Conservation (phyloP, 2,329 filamentous ascomycete species). For the Aschersonia sp. region DNA sequence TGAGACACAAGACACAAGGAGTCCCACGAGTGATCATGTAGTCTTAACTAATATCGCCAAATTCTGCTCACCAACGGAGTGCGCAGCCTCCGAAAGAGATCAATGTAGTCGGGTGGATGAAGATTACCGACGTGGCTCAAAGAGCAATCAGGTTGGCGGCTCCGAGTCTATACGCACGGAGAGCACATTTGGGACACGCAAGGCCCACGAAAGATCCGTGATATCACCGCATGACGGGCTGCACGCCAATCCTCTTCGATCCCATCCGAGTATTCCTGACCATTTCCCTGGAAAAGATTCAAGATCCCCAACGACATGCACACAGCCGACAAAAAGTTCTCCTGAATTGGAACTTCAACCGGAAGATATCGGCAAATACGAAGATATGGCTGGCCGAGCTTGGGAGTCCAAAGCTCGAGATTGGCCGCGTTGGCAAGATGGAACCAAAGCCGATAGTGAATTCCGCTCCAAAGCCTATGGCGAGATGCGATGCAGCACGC, state of each 20-base stretch:
- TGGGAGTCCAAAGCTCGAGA: no score
- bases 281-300: background rate
- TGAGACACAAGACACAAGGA: background rate
- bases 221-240: background rate
- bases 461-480: constrained; percentile 46
- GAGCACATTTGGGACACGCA: background rate
- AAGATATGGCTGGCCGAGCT: no score
- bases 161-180: background rate
- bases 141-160: no score
- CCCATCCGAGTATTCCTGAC: constrained; percentile 24
- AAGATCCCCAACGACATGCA: background rate
- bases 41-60: no score
- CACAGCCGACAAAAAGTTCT: no score
- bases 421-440: background rate
- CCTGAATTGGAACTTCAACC: no score
- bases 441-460: constrained; percentile 17
- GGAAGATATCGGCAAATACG: no score
- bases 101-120: no score
- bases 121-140: no score
- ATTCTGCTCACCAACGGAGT: no score
- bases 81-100: no score
- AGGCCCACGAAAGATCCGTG: background rate
- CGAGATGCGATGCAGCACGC: constrained; percentile 36
- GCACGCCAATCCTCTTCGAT: constrained; percentile 38
- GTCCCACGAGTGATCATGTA: no score